These are phyloP conservation scores for Mallotus nudiflorus DNA, from an alignment of 345 rosid species.

Conservation along the genomic window DNA sequence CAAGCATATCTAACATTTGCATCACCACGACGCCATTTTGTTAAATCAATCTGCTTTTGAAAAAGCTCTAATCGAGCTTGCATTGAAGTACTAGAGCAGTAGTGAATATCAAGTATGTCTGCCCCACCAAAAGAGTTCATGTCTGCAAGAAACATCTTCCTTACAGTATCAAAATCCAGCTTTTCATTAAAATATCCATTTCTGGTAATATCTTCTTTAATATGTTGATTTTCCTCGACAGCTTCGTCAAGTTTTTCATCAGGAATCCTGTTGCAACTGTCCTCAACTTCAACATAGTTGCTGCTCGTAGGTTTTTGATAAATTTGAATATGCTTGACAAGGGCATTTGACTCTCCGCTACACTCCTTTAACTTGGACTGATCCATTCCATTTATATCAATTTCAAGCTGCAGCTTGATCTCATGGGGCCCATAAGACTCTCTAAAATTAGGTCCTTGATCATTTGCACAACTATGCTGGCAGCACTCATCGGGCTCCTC, in stretches of 20 bases:
- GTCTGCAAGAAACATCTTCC: conserved; percentile 52
- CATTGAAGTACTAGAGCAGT: conserved; percentile 43
- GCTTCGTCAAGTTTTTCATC: conserved; percentile 44
- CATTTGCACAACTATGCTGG: conserved; percentile 35
- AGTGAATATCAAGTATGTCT: conserved; percentile 44
- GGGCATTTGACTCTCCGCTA: conserved; percentile 69
- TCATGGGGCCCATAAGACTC: conserved; percentile 47
- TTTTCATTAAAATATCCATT: conserved; percentile 18
- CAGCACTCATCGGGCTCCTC: conserved; percentile 43
- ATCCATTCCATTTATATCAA: conserved; percentile 62
- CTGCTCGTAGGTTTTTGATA: conserved; percentile 33
- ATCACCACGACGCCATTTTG: conserved; percentile 63
- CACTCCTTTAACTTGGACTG: conserved; percentile 53
- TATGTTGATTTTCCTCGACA: conserved; percentile 33
- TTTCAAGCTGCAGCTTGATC: conserved; percentile 81
- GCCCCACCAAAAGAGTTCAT: conserved; percentile 46
- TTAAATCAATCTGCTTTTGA: conserved; percentile 72
- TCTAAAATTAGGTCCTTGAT: conserved; percentile 17
- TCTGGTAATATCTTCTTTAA: conserved; percentile 11
- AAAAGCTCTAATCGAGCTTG: conserved; percentile 66
- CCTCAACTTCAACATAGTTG: conserved; percentile 42
- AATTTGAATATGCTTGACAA: conserved; percentile 41
- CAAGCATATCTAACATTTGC: conserved; percentile 82
- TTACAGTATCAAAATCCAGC: conserved; percentile 47
- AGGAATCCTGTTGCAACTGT: conserved; percentile 41